A percentile compares a stretch with the other conserved stretches of the same genome.
Conservation (phyloP, 345 rosid species). For the Lumnitzera racemosa region DNA sequence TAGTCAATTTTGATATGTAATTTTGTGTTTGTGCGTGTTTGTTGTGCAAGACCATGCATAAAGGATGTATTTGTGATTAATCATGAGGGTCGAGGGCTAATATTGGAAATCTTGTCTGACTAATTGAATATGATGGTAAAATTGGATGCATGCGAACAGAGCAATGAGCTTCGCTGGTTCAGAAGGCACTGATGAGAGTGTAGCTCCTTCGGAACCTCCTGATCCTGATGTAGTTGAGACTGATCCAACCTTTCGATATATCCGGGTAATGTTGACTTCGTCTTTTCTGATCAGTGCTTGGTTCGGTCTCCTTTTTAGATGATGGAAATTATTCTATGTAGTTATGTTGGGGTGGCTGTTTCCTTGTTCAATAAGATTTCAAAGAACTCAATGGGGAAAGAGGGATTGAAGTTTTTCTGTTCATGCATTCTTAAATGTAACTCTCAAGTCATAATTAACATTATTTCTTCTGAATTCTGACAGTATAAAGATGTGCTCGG, state of each 20-base stretch:
- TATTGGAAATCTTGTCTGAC: too few relatives aligned
- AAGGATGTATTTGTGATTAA: too few relatives aligned
- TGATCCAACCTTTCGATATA: slow-evolving; percentile 18
- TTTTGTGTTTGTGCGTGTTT: too few relatives aligned
- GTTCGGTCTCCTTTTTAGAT: not conserved
- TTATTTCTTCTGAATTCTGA: not conserved
- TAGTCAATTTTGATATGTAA: too few relatives aligned
- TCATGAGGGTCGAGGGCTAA: too few relatives aligned
- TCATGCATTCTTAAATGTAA: slow-evolving; percentile 2
- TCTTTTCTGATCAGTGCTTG: slow-evolving; percentile 7
- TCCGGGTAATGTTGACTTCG: slow-evolving; percentile 8
- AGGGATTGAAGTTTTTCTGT: not conserved
- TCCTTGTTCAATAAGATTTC: too few relatives aligned
- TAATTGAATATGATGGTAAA: too few relatives aligned
- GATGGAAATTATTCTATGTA: not conserved
- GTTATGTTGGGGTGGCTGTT: too few relatives aligned
- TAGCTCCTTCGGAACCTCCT: slow-evolving; percentile 14
- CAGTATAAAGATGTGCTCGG: slow-evolving; percentile 39
- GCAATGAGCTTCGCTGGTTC: slow-evolving; percentile 2
- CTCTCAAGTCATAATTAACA: not conserved
- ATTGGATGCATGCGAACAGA: not conserved
- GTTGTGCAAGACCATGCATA: too few relatives aligned
- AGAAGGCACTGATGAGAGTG: slow-evolving; percentile 16
- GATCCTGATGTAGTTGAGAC: slow-evolving; percentile 19
- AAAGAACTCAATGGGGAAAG: too few relatives aligned